A percentile compares a stretch with the other conserved stretches of the same genome.
phyloP scores from a whole-genome alignment of 352 stramenopile species.

The Albugo laibachii region DNA sequence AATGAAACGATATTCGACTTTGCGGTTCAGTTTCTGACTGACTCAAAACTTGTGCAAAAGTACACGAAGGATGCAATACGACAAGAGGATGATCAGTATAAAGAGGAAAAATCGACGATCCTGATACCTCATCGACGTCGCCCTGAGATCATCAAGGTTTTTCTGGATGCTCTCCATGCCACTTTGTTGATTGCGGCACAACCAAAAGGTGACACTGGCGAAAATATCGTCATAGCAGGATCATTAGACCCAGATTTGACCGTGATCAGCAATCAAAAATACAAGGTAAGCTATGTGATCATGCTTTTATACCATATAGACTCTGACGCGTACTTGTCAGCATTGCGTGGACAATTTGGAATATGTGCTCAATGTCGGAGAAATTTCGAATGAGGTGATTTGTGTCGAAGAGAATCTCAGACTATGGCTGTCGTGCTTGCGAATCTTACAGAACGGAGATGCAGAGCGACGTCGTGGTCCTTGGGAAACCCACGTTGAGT shows the following conservation, averaged over 20 bases:
- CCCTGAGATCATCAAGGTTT: slow-evolving; percentile 35
- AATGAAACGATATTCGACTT: slow-evolving; percentile 80
- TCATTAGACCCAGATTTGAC: too few species aligned
- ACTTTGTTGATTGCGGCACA: slow-evolving; percentile 38
- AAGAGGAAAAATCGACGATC: too few species aligned
- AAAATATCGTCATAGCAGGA: too few species aligned
- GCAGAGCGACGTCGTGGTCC: slow-evolving; percentile 44
- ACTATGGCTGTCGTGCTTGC: slow-evolving; percentile 47
- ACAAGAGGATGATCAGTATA: too few species aligned
- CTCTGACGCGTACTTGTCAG: slow-evolving; percentile 1
- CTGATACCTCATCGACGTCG: slow-evolving; percentile 15
- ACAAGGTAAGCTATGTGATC: slow-evolving; percentile 30
- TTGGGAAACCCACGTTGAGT: slow-evolving; percentile 65
- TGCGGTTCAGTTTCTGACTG: slow-evolving; percentile 69
- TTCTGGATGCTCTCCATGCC: slow-evolving; percentile 35
- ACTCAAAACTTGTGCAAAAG: slow-evolving; percentile 55
- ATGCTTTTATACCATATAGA: too few species aligned
- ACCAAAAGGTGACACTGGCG: slow-evolving; percentile 7
- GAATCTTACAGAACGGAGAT: slow-evolving; percentile 36
- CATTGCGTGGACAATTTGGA: slow-evolving; percentile 76
- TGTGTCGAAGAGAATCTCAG: slow-evolving; percentile 43
- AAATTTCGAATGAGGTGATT: slow-evolving; percentile 55
- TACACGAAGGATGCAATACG: slow-evolving; percentile 42
- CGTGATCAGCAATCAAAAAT: slow-evolving; percentile 57
- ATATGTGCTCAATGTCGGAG: slow-evolving; percentile 67